Evolutionary conservation across 225 moss, liverwort and hornwort genomes (phyloP).

Genomic region (Thuidium tamariscinum): DNA sequence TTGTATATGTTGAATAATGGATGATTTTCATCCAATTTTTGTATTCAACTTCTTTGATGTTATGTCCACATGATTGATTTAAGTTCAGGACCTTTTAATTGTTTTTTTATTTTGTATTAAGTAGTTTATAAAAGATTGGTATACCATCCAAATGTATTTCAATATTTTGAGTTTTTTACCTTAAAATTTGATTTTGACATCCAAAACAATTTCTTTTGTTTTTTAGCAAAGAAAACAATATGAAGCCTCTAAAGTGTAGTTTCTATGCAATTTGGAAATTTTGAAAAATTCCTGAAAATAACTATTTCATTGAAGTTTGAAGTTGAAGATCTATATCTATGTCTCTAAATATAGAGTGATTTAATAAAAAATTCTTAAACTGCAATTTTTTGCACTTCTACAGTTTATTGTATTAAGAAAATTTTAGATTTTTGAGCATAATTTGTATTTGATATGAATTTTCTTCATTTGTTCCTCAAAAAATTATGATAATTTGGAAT

Average conservation of each 20-base stretch:
- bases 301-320: background rate
- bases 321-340: background rate
- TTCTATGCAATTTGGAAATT: background rate
- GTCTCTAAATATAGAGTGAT: background rate
- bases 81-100: background rate
- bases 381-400: background rate
- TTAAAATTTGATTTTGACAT: background rate
- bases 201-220: background rate
- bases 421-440: background rate
- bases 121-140: background rate
- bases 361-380: accelerated
- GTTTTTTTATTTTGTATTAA: background rate
- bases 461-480: too few species aligned
- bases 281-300: background rate
- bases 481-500: background rate
- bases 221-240: background rate
- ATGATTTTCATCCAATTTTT: background rate
- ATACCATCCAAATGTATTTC: background rate
- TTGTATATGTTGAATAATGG: background rate
- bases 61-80: background rate
- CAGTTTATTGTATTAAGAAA: background rate
- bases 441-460: too few species aligned
- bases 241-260: background rate
- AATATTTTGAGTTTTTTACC: background rate
- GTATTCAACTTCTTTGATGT: background rate